Base-by-base conservation (phyloP, 1,139 yeast genomes). In the Suhomyces maxii region DNA sequence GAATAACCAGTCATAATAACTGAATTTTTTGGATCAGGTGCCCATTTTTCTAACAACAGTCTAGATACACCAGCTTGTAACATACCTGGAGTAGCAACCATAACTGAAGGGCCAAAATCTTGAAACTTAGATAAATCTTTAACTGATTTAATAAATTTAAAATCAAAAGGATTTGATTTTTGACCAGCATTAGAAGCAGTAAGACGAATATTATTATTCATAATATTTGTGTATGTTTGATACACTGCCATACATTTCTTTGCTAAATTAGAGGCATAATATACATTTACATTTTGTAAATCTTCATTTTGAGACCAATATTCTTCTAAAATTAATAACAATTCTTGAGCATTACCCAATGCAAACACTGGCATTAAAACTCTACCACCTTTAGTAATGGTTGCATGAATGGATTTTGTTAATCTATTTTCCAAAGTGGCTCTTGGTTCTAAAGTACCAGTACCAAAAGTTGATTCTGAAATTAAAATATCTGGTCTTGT, bases 41-140 rank as follows among this genome's bases (percentile, higher is more conserved):
- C 93, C 99, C 99, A 93, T 63, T 86, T 82, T 61, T 93, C 99
- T 36, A 93, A 73, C 39, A 93, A 73, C 55, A 89, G 95, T 57
- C 99, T 77, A 0, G 97, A 90, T 3, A 91, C 85, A 53, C 99
- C 99, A 59, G 88, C 91, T 63, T 93, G 99, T 42, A 93, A 74
- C 99, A 93, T 93, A 64, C 99, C 99, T 0, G 99, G 99, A 38
- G 96, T 83, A 0, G 99, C 99, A 36, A 93, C 82, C 67, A 95
- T 93, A 32, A 93, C 99, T 56, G 97, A 89, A 1, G 99, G 97
- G 0, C 96, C 96, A 56, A 89, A 79, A 65, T 93, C 99, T 57
- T 90, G 96, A 61, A 93, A 87, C 53, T 82, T 80, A 47, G 91
- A 97, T 47, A 91, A 70, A 51, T 84, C 86, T 51, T 88, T 83